Conservation (phyloP, 139 green algal genomes). For the Mychonastes homosphaera region DNA sequence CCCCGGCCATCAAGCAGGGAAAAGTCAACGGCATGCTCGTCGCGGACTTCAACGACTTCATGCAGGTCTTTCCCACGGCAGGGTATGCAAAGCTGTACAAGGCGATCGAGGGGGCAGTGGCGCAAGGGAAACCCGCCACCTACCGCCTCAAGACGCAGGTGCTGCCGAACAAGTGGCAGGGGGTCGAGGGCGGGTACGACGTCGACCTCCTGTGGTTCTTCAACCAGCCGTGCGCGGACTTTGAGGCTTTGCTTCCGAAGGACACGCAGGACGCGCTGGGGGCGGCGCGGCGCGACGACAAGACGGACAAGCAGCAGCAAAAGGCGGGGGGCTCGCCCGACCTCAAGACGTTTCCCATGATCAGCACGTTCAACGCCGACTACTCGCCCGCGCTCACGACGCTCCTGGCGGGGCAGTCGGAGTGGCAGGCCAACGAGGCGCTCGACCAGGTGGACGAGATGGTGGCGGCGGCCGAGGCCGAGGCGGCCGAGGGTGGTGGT, state of each 20-base stretch:
- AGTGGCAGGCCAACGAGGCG: conserved; percentile 9
- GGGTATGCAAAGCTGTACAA: conserved; percentile 20
- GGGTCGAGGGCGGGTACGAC: neutral
- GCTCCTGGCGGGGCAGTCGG: conserved; percentile 13
- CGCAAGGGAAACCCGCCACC: neutral
- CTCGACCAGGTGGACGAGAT: conserved; percentile 3
- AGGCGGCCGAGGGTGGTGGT: too few relatives aligned
- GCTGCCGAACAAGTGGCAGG: neutral
- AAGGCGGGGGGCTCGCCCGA: neutral
- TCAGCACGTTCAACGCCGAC: conserved; percentile 13
- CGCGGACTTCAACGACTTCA: conserved; percentile 10
- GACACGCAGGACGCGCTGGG: conserved; percentile 13
- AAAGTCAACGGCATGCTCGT: conserved; percentile 11
- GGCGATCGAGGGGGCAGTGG: conserved; percentile 11
- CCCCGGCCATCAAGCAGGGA: neutral
- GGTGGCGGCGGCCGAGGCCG: conserved; percentile 7
- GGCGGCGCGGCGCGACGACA: neutral
- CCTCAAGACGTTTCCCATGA: conserved; percentile 8
- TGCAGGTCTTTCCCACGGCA: conserved; percentile 22
- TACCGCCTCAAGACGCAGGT: neutral
- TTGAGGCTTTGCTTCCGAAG: conserved; percentile 13
- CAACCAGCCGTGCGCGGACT: conserved; percentile 9
- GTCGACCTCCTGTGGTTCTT: conserved; percentile 27
- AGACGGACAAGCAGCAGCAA: too few relatives aligned
- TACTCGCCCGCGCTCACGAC: conserved; percentile 16